These are phyloP conservation scores for Linum tenue DNA, from an alignment of 345 rosid species.

Conservation along the genomic window DNA sequence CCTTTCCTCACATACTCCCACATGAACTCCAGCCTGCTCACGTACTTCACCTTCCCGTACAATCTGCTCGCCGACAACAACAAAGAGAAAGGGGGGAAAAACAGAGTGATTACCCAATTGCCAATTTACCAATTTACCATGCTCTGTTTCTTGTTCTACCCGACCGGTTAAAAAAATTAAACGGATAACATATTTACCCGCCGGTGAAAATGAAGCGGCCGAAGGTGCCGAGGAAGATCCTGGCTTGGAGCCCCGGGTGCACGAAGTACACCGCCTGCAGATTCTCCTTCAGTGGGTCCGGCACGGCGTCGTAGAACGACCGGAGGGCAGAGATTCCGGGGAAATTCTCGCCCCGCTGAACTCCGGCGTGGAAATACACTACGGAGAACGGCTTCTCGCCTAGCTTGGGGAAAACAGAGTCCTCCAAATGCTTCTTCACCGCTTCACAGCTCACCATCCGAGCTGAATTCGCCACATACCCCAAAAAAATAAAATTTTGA, in stretches of 20 bases:
- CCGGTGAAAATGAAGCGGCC: constrained; percentile 49
- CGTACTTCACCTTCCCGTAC: constrained; percentile 41
- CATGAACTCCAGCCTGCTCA: constrained; percentile 45
- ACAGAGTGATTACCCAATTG: neutral
- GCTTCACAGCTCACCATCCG: constrained; percentile 30
- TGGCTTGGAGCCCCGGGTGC: constrained; percentile 44
- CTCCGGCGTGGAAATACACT: constrained; percentile 45
- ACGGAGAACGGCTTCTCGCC: constrained; percentile 35
- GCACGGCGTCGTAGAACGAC: constrained; percentile 39
- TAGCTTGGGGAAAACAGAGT: constrained; percentile 29
- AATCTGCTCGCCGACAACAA: constrained; percentile 24
- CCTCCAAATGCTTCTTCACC: constrained; percentile 43
- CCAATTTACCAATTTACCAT: neutral
- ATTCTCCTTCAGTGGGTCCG: constrained; percentile 26
- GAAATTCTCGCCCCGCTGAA: constrained; percentile 37
- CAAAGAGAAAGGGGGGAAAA: neutral
- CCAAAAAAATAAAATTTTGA: neutral
- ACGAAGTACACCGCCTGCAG: constrained; percentile 43
- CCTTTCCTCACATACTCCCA: constrained; percentile 57
- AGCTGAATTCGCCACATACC: constrained; percentile 21
- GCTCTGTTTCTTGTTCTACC: neutral
- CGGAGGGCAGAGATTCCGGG: constrained; percentile 46
- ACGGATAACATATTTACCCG: constrained; percentile 24
- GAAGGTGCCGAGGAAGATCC: constrained; percentile 57
- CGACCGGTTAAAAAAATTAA: neutral